Conservation (phyloP, 1,284 basidiomycete genomes). For the Cutaneotrichosporon curvatum region DNA sequence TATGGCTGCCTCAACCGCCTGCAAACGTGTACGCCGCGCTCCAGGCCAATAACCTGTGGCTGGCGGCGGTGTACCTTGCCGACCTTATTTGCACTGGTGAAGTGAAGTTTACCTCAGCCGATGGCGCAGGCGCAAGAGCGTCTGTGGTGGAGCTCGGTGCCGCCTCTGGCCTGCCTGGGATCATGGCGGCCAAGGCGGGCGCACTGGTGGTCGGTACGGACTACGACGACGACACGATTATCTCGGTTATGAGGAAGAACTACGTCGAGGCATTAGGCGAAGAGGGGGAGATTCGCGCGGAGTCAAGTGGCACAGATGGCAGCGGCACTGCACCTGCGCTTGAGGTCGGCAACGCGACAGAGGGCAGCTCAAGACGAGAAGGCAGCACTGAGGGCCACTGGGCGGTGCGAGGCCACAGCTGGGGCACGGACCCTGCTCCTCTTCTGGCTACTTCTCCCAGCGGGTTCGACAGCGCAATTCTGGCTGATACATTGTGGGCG, state of each 20-base stretch:
- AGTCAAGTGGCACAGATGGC: too few relatives aligned
- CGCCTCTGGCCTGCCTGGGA: constrained; percentile 35
- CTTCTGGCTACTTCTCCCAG: constrained; percentile 15
- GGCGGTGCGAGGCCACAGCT: constrained; percentile 31
- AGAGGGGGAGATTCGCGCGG: not conserved
- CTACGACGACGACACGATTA: constrained; percentile 34
- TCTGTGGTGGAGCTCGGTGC: constrained; percentile 40
- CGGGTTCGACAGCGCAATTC: constrained; percentile 34
- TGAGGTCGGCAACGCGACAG: not conserved
- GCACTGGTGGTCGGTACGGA: constrained; percentile 35
- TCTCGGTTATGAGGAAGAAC: constrained; percentile 27
- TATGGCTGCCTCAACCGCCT: constrained; percentile 34
- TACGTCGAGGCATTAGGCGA: constrained; percentile 8
- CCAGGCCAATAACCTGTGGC: constrained; percentile 44
- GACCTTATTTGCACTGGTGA: constrained; percentile 24
- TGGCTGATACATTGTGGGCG: constrained; percentile 42
- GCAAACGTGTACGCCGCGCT: constrained; percentile 33
- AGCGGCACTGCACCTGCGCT: not conserved
- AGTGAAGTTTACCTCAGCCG: not conserved
- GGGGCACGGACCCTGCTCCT: constrained; percentile 27
- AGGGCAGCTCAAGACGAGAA: too few relatives aligned
- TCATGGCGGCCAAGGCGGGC: constrained; percentile 21
- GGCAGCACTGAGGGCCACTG: constrained; percentile 9
- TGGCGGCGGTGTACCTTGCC: constrained; percentile 37
- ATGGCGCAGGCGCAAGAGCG: not conserved